Conservation (phyloP, 2,329 filamentous ascomycete species). For the Beauveria rudraprayagi region DNA sequence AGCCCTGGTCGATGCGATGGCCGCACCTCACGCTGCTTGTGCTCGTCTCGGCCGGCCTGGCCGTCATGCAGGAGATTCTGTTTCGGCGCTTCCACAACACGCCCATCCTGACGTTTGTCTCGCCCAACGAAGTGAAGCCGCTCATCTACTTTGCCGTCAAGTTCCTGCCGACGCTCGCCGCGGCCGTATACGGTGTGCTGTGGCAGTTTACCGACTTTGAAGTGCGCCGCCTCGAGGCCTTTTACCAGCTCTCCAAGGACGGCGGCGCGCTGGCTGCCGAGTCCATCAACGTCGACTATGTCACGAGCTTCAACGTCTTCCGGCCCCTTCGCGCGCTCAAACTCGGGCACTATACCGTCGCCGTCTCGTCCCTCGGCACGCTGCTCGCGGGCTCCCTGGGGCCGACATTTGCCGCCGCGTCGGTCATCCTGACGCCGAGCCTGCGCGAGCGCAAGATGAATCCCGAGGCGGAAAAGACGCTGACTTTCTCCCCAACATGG, state of each 20-base stretch:
- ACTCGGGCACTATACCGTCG: slow-evolving; percentile 60
- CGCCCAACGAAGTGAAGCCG: slow-evolving; percentile 41
- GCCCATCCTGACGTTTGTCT: slow-evolving; percentile 42
- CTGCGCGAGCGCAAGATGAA: slow-evolving; percentile 35
- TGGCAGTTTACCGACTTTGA: slow-evolving; percentile 62
- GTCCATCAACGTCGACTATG: slow-evolving; percentile 67
- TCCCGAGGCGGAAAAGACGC: slow-evolving; percentile 39
- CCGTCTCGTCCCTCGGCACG: slow-evolving; percentile 56
- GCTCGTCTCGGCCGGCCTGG: slow-evolving; percentile 44
- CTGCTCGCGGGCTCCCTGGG: slow-evolving; percentile 60
- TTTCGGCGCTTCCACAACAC: slow-evolving; percentile 39
- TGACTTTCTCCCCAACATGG: slow-evolving; percentile 49
- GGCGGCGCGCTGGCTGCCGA: slow-evolving; percentile 54
- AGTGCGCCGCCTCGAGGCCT: slow-evolving; percentile 58
- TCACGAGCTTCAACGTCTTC: slow-evolving; percentile 59
- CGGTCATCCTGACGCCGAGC: slow-evolving; percentile 48
- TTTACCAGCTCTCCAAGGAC: slow-evolving; percentile 54
- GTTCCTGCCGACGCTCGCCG: slow-evolving; percentile 53
- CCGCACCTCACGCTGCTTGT: slow-evolving; percentile 50
- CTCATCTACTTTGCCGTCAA: slow-evolving; percentile 53
- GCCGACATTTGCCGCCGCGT: slow-evolving; percentile 59
- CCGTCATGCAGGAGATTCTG: slow-evolving; percentile 44
- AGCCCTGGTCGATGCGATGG: slow-evolving; percentile 56
- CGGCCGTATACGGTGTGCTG: slow-evolving; percentile 54
- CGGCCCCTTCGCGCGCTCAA: slow-evolving; percentile 55